These are phyloP conservation scores for Zymoseptoria tritici DNA, from an alignment of 2,329 filamentous ascomycete species.

Conservation along the genomic window DNA sequence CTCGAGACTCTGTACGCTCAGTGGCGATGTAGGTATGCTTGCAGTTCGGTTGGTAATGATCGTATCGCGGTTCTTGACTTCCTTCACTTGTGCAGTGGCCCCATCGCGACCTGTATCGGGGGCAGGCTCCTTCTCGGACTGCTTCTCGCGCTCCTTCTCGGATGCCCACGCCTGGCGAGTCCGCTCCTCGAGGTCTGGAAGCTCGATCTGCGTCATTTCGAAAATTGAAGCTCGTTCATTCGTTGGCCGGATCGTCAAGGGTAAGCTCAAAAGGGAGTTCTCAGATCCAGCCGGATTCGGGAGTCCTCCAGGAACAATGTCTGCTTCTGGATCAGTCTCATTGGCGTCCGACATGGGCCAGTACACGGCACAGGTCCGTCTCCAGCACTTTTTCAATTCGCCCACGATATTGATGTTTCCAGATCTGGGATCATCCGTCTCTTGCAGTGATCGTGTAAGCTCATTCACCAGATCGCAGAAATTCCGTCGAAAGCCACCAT, in stretches of 20 bases:
- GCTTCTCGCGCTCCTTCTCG: background rate
- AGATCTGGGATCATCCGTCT: constrained; percentile 45
- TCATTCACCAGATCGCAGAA: constrained; percentile 77
- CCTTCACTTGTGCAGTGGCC: background rate
- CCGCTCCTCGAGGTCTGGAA: constrained; percentile 7
- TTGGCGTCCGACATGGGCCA: constrained; percentile 70
- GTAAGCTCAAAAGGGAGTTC: constrained; percentile 10
- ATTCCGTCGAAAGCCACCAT: constrained; percentile 62
- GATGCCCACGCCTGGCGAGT: background rate
- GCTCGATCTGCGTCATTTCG: constrained; percentile 18
- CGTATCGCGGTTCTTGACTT: constrained; percentile 2
- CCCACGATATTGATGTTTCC: constrained; percentile 78
- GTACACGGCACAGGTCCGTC: constrained; percentile 77
- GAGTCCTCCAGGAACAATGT: constrained; percentile 67
- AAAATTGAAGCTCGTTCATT: constrained; percentile 17
- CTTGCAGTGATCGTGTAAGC: constrained; percentile 47
- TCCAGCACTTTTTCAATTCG: constrained; percentile 96
- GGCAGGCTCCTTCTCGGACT: background rate
- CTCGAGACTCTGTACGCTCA: constrained; percentile 47
- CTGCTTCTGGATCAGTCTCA: constrained; percentile 48
- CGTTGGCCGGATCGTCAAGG: constrained; percentile 16
- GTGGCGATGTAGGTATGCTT: constrained; percentile 37
- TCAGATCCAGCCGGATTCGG: constrained; percentile 9
- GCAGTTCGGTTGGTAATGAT: constrained; percentile 18
- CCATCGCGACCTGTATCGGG: background rate